phyloP scores from a whole-genome alignment of 441 rosid genomes.

The Rhodomyrtus psidioides region DNA sequence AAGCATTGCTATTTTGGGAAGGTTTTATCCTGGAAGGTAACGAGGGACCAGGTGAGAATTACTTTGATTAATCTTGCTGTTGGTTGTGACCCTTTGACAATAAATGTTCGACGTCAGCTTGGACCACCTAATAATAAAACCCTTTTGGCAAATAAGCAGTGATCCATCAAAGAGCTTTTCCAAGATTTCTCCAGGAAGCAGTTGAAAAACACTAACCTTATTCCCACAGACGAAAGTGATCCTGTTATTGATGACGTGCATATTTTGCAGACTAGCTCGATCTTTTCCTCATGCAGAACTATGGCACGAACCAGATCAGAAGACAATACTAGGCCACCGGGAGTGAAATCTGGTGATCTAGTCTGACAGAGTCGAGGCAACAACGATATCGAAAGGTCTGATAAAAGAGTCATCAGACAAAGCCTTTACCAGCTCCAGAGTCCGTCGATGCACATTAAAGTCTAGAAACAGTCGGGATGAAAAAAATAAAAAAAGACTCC shows the following conservation, averaged over 20 bases:
- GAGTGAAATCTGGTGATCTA: not conserved
- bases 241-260: not conserved
- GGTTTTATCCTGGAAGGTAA: not conserved
- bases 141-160: not conserved
- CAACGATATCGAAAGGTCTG: not conserved
- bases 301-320: not conserved
- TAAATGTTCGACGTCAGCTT: not conserved
- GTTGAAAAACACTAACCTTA: not conserved
- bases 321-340: not conserved
- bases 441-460: not conserved
- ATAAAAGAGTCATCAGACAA: not conserved
- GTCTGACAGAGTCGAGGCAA: not conserved
- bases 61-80: not conserved
- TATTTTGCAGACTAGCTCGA: not conserved
- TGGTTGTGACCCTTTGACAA: not conserved
- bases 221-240: not conserved
- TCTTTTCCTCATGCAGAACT: not conserved
- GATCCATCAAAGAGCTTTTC: not conserved
- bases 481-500: not conserved
- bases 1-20: not conserved
- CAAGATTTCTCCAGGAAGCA: not conserved
- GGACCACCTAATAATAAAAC: not conserved
- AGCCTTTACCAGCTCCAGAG: not conserved
- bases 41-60: not conserved
- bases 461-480: not conserved